A percentile compares a stretch with the other conserved stretches of the same genome.
Conservation (phyloP, 108 stramenopile species). For the Nitzschia inconspicua region DNA sequence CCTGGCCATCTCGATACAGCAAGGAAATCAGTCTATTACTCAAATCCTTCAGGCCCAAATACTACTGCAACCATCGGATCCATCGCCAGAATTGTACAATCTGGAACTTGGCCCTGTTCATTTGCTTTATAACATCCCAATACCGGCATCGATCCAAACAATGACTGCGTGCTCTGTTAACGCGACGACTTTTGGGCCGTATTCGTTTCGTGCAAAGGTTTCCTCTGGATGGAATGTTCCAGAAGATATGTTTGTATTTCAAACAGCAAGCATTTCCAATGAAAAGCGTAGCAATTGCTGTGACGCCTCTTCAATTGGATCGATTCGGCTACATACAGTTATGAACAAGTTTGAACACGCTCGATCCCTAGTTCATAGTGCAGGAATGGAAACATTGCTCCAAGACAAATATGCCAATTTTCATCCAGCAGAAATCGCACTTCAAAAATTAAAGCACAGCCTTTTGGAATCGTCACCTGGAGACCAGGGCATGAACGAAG, state of each 20-base stretch:
- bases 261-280: not conserved
- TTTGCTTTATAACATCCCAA: conserved; percentile 21
- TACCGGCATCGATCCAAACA: conserved; percentile 16
- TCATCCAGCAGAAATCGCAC: conserved; percentile 48
- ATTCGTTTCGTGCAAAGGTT: conserved; percentile 25
- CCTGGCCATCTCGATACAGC: not conserved
- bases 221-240: not conserved
- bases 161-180: conserved; percentile 7
- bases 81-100: not conserved
- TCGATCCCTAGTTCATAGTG: conserved; percentile 20
- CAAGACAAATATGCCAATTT: conserved; percentile 41
- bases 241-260: not conserved
- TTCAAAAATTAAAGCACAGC: conserved; percentile 41
- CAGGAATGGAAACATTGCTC: conserved; percentile 17
- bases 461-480: conserved; percentile 29
- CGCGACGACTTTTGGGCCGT: conserved; percentile 11
- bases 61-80: not conserved
- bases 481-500: conserved; percentile 10
- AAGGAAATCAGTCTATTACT: not conserved
- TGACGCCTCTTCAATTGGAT: conserved; percentile 28
- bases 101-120: conserved; percentile 12
- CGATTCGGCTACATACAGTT: conserved; percentile 38
- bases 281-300: not conserved
- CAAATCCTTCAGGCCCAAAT: conserved; percentile 4
- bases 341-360: conserved; percentile 45